phyloP scores from a whole-genome alignment of 345 rosid species.

The Turritis glabra region DNA sequence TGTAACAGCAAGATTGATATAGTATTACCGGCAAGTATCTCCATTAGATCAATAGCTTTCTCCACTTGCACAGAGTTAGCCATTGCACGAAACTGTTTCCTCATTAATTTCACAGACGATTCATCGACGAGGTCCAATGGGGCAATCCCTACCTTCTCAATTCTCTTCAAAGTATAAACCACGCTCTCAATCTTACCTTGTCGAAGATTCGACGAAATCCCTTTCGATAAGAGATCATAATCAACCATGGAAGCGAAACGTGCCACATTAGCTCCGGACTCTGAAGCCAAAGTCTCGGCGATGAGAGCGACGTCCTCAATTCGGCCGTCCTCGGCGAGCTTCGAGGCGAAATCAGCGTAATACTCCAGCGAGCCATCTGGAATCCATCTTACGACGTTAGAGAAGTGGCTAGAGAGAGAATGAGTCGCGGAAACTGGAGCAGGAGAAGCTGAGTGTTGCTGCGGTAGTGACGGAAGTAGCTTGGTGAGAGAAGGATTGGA shows the following conservation, averaged over 20 bases:
- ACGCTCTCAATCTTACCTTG: constrained; percentile 59
- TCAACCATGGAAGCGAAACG: constrained; percentile 52
- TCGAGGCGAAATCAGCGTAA: constrained; percentile 60
- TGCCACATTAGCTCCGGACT: constrained; percentile 54
- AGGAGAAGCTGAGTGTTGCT: constrained; percentile 30
- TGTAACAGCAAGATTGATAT: background rate
- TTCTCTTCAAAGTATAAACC: constrained; percentile 52
- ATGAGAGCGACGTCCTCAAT: constrained; percentile 60
- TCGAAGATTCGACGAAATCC: constrained; percentile 48
- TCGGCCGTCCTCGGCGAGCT: constrained; percentile 69
- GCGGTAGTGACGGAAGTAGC: constrained; percentile 33
- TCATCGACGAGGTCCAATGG: constrained; percentile 55
- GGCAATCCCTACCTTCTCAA: constrained; percentile 59
- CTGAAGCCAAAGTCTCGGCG: constrained; percentile 56
- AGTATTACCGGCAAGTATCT: constrained; percentile 65
- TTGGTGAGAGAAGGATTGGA: constrained; percentile 35
- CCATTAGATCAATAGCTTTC: constrained; percentile 60
- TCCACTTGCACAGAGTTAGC: constrained; percentile 52
- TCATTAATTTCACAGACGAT: constrained; percentile 46
- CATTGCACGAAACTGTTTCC: constrained; percentile 56
- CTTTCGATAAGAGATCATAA: constrained; percentile 49
- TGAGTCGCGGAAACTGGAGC: constrained; percentile 36
- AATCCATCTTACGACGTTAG: constrained; percentile 45
- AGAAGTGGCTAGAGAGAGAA: constrained; percentile 30
- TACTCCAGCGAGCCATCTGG: constrained; percentile 37